Percentiles rank a stretch among this genome's conserved stretches.
phyloP scores from a whole-genome alignment of 1,284 basidiomycete genomes.

The Bjerkandera adusta region DNA sequence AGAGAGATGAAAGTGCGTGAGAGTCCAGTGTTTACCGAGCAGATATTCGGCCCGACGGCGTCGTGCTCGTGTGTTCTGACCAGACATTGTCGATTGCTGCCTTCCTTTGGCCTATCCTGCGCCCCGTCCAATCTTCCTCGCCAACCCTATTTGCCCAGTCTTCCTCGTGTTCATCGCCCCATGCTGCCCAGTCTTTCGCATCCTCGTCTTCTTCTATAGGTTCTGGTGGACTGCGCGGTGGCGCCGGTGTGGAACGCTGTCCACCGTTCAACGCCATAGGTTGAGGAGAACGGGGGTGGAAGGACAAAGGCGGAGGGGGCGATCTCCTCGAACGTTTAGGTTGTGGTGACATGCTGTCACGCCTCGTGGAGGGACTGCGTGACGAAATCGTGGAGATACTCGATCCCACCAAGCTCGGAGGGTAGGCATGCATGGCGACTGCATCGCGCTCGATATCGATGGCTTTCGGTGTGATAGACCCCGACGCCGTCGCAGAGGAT shows the following conservation, averaged over 20 bases:
- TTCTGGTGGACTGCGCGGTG: background rate
- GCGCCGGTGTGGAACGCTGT: background rate
- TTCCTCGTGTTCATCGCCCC: constrained; percentile 47
- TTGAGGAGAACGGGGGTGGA: constrained; percentile 27
- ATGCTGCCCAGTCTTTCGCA: constrained; percentile 44
- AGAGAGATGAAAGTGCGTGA: background rate
- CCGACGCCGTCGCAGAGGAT: constrained; percentile 24
- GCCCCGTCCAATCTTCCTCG: constrained; percentile 48
- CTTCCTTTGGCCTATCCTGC: constrained; percentile 38
- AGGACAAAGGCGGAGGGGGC: constrained; percentile 38
- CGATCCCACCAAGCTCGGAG: constrained; percentile 48
- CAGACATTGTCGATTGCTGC: constrained; percentile 26
- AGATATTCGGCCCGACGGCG: constrained; percentile 12
- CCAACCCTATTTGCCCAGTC: constrained; percentile 53
- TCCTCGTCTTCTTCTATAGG: constrained; percentile 18
- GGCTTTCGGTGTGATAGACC: constrained; percentile 32
- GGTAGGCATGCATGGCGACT: constrained; percentile 53
- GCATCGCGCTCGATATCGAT: constrained; percentile 9
- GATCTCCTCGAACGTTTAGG: constrained; percentile 36
- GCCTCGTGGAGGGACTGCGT: constrained; percentile 20
- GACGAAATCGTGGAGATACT: constrained; percentile 35
- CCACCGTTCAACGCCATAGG: constrained; percentile 19
- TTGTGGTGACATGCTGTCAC: constrained; percentile 25
- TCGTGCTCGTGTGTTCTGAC: constrained; percentile 16
- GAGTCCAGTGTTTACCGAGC: constrained; percentile 1